Percentiles rank a stretch among this genome's conserved stretches.
Conservation (phyloP, 257 asterid species). For the Nicotiana noctiflora region DNA sequence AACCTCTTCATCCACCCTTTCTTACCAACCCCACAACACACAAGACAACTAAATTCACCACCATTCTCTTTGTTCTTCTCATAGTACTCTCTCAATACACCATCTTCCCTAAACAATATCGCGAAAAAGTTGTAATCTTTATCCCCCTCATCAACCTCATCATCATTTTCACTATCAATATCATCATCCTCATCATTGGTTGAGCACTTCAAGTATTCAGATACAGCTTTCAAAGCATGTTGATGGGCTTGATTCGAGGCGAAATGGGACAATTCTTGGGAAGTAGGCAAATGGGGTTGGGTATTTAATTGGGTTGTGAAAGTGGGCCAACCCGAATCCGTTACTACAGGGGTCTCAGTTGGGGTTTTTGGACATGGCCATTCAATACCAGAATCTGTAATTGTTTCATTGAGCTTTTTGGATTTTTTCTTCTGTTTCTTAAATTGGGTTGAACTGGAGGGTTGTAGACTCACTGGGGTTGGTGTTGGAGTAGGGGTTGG, state of each 20-base stretch:
- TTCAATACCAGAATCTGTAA: neutral
- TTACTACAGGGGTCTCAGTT: too few species aligned
- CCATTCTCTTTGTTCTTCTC: slow-evolving; percentile 10
- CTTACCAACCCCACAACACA: slow-evolving; percentile 54
- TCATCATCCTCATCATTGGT: neutral
- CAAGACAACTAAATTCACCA: slow-evolving; percentile 64
- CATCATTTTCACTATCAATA: neutral
- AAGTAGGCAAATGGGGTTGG: neutral
- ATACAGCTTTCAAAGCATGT: neutral
- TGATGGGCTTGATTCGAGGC: neutral
- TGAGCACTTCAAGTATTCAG: neutral
- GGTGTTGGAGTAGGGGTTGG: neutral
- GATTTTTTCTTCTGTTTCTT: neutral
- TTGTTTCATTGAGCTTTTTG: neutral
- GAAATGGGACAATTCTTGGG: neutral
- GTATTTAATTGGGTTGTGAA: neutral
- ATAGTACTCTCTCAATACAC: neutral
- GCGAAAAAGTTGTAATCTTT: neutral
- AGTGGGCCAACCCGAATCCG: neutral
- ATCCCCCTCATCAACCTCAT: neutral
- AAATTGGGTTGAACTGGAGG: neutral
- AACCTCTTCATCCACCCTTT: slow-evolving; percentile 37
- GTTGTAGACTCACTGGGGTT: neutral
- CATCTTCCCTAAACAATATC: slow-evolving; percentile 1
- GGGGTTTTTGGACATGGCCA: neutral